Evolutionary conservation across 805 yeast genomes (phyloP).

Genomic region (Candida taoyuanica): DNA sequence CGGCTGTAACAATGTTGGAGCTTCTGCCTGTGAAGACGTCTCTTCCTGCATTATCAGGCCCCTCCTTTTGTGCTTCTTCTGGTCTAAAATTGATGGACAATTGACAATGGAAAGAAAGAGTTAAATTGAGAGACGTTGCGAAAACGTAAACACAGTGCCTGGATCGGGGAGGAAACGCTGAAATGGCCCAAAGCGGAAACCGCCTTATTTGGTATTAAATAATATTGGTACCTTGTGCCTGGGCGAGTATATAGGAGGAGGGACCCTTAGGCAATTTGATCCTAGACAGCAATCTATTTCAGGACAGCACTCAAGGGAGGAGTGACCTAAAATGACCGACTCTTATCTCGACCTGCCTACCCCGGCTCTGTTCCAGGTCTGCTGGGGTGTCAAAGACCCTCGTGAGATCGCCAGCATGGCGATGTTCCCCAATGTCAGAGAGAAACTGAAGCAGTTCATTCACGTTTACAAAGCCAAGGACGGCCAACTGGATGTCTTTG

Average conservation of each 20-base stretch:
- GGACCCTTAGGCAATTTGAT: neutral
- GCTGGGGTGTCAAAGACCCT: neutral
- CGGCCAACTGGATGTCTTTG: neutral
- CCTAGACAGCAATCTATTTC: no score
- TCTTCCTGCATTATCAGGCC: no score
- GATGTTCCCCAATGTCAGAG: neutral
- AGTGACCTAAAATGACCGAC: neutral
- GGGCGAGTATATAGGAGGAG: no score
- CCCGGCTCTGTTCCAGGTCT: neutral
- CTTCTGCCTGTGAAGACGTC: no score
- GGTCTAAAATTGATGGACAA: no score
- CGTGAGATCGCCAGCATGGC: neutral
- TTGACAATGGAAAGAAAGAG: no score
- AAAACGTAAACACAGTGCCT: neutral
- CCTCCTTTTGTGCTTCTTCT: no score
- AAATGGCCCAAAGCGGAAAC: neutral
- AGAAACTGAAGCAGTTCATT: neutral
- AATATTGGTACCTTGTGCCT: no score
- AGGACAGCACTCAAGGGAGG: no score
- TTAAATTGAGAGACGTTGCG: neutral
- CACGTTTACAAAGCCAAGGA: neutral
- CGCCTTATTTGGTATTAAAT: neutral
- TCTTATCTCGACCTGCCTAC: neutral
- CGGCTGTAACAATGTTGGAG: no score
- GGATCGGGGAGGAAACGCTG: no score